Percentiles rank a stretch among this genome's conserved stretches.
Conservation (phyloP, 345 rosid species). For the Acer negundo region DNA sequence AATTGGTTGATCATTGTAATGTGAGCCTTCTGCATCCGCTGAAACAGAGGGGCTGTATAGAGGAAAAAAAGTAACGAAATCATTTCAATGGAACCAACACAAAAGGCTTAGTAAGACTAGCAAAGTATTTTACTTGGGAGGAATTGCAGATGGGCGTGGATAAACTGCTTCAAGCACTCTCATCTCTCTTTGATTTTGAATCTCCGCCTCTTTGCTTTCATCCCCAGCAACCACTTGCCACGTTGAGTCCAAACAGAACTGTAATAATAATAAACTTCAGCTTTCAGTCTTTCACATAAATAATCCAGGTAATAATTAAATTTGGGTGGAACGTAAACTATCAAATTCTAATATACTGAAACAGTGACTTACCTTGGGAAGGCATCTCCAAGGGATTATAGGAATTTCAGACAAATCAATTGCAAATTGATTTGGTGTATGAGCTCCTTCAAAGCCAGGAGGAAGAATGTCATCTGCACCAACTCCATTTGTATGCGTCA, state of each 20-base stretch:
- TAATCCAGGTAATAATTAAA: constrained; percentile 12
- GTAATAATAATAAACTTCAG: constrained; percentile 34
- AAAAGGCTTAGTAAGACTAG: constrained; percentile 16
- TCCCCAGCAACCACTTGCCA: constrained; percentile 97
- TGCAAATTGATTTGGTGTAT: constrained; percentile 45
- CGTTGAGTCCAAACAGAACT: constrained; percentile 52
- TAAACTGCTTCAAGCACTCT: constrained; percentile 96
- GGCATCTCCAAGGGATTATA: constrained; percentile 71
- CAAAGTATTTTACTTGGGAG: constrained; percentile 59
- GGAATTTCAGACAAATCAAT: constrained; percentile 69
- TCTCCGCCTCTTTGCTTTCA: constrained; percentile 77
- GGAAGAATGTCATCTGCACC: constrained; percentile 65
- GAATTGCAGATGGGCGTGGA: constrained; percentile 87
- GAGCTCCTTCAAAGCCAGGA: constrained; percentile 88
- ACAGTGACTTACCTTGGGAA: constrained; percentile 55
- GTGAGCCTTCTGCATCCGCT: constrained; percentile 43
- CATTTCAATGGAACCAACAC: constrained; percentile 15
- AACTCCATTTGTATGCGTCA: constrained; percentile 48
- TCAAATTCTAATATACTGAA: not conserved
- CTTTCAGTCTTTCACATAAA: constrained; percentile 11
- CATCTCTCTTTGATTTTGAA: constrained; percentile 76
- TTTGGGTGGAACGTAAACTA: constrained; percentile 1
- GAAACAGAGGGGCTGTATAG: constrained; percentile 65
- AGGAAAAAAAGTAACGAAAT: not conserved
- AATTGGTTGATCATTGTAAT: constrained; percentile 46